Conservation (phyloP, 345 rosid genomes). For the Lepidium aucheri region DNA sequence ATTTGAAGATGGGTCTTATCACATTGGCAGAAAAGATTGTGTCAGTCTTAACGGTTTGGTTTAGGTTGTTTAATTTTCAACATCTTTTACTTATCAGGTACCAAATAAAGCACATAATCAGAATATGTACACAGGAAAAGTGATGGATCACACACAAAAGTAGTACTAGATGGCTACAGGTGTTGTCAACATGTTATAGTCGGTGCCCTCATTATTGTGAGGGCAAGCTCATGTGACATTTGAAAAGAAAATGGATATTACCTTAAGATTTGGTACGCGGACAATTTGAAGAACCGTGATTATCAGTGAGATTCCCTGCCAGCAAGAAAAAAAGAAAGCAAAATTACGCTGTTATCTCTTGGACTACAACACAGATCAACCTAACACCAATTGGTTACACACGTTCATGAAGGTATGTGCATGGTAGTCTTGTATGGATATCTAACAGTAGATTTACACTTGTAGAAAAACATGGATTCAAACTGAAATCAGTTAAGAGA, state of each 20-base stretch:
- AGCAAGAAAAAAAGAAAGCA: not conserved
- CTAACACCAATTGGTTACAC: not conserved
- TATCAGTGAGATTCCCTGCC: constrained; percentile 89
- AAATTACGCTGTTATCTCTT: not conserved
- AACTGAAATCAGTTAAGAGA: not conserved
- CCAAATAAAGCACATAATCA: not conserved
- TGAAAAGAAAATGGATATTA: constrained; percentile 15
- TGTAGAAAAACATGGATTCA: not conserved
- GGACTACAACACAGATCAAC: not conserved
- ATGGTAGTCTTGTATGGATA: not conserved
- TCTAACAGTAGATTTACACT: not conserved
- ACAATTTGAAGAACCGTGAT: constrained; percentile 95
- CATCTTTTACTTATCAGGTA: not conserved
- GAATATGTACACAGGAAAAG: not conserved
- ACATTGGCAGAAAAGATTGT: not conserved
- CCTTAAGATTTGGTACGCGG: constrained; percentile 94
- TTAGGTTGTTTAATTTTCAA: not conserved
- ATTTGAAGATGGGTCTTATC: not conserved
- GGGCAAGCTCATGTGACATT: not conserved
- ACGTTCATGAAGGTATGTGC: not conserved
- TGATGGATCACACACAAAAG: not conserved
- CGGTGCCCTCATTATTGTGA: not conserved
- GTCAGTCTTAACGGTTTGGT: not conserved
- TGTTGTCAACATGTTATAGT: not conserved
- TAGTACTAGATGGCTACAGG: not conserved